Percentiles rank a stretch among this genome's conserved stretches.
Conservation (phyloP, 768 basidiomycete genomes). For the Scleroderma citrinum region DNA sequence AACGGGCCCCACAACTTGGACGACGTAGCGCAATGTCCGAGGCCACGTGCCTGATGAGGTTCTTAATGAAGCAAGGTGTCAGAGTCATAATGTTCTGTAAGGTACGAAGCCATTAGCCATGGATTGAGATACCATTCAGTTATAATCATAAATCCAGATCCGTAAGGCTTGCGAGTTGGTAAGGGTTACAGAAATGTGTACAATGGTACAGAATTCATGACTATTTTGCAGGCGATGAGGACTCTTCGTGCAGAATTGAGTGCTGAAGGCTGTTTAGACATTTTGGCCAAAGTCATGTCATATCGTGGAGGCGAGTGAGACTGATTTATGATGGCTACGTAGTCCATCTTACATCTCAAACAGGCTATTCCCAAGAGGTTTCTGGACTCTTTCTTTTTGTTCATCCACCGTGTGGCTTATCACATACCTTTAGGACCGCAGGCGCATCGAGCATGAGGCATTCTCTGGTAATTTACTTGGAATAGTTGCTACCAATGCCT, state of each 20-base stretch:
- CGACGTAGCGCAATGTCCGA: slow-evolving; percentile 57
- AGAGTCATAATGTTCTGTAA: slow-evolving; percentile 88
- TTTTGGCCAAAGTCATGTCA: slow-evolving; percentile 68
- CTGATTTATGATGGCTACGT: neutral
- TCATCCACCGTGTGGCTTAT: slow-evolving; percentile 1
- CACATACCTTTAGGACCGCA: slow-evolving; percentile 52
- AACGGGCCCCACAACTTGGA: slow-evolving; percentile 47
- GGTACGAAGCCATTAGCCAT: slow-evolving; percentile 30
- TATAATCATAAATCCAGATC: slow-evolving; percentile 38
- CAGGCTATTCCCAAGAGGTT: slow-evolving; percentile 73
- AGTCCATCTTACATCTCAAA: neutral
- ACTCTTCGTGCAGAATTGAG: slow-evolving; percentile 63
- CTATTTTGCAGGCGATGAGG: slow-evolving; percentile 63
- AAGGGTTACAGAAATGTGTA: slow-evolving; percentile 13
- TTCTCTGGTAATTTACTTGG: slow-evolving; percentile 81
- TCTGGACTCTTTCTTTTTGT: neutral
- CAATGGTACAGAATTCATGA: neutral
- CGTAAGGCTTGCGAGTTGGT: slow-evolving; percentile 81
- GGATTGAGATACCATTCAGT: neutral
- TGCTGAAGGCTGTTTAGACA: slow-evolving; percentile 69
- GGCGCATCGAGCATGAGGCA: slow-evolving; percentile 79
- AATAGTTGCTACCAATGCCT: slow-evolving; percentile 83
- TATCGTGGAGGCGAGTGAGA: slow-evolving; percentile 68
- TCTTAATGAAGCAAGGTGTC: slow-evolving; percentile 75
- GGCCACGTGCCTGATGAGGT: slow-evolving; percentile 67